Evolutionary conservation across 202 grass and related monocot genomes (phyloP).

Genomic region (Brachypodium distachyon): DNA sequence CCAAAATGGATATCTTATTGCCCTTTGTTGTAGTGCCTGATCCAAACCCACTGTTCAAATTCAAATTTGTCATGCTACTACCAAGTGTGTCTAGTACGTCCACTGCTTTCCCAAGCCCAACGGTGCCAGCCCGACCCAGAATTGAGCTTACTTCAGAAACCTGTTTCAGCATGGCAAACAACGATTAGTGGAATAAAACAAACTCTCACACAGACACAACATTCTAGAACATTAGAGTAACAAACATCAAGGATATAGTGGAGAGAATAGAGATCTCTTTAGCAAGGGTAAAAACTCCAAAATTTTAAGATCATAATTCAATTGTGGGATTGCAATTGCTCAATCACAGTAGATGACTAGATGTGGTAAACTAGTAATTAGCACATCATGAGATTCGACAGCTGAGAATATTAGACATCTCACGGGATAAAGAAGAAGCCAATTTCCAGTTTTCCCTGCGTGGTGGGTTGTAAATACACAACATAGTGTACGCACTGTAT

Average conservation of each 20-base stretch:
- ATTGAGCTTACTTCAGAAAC: slow-evolving; percentile 81
- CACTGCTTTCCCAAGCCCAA: slow-evolving; percentile 82
- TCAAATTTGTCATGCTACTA: slow-evolving; percentile 94
- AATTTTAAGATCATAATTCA: background rate
- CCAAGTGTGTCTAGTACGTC: slow-evolving; percentile 86
- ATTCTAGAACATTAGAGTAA: background rate
- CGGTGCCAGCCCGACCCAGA: slow-evolving; percentile 71
- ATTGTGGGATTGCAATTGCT: background rate
- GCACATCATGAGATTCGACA: background rate
- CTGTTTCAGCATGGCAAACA: slow-evolving; percentile 42
- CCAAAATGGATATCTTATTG: slow-evolving; percentile 84
- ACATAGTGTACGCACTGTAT: background rate
- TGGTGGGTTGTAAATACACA: background rate
- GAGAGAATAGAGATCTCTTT: background rate
- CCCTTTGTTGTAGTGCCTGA: slow-evolving; percentile 61
- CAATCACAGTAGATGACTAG: background rate
- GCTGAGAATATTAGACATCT: background rate
- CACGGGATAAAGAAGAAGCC: background rate
- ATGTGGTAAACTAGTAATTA: background rate
- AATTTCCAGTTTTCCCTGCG: background rate
- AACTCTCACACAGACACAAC: background rate
- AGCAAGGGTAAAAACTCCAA: background rate
- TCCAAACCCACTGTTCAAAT: slow-evolving; percentile 62
- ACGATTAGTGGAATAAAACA: slow-evolving; percentile 8
- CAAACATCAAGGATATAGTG: background rate